Evolutionary conservation across 139 green algal species (phyloP), one percentile per base, ranked within the genome.

Genomic region (Chlamydomonas sp.): DNA sequence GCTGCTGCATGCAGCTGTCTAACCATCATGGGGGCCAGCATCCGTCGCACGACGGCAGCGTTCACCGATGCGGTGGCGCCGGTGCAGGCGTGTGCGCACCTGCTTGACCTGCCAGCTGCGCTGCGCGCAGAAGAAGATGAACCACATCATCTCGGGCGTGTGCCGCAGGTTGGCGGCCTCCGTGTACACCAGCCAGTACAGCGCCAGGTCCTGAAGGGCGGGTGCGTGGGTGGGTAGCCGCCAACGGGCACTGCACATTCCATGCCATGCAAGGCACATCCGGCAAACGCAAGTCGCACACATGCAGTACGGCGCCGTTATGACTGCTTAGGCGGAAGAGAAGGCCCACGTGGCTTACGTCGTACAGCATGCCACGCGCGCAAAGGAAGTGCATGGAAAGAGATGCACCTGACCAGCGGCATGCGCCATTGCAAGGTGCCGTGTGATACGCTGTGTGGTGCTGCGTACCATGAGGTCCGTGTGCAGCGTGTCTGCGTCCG

Each of bases 121-220:
- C 63, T 92, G 85, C 72, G 93, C 80, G 58, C 90, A 87, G 89
- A 91, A 96, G 92, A 96, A 98, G 3, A 98, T 90, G 79, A 98
- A 97, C 90, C 93, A 97, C 60, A 98, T 15, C 66, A 92, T 77
- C 85, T 98, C 95, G 4, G 96, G 95, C 68, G 93, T 92, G 90
- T 97, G 96, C 5, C 95, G 91, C 62, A 97, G 59, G 88, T 97
- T 97, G 80, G 94, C 95, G 49, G 91, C 91, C 90, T 97, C 95
- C 12, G 71, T 85, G 92, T 97, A 97, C n/a, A 97, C 91, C 80
- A 97, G 85, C 79, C 95, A 95, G 88, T 95, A 97, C n/a, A 97
- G 84, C 16, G 88, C 78, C 84, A 95, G 87, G 85, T 95, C 93
- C 76, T 85, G 64, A 1, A 75, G 72, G 7, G 31, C 7, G 76